phyloP scores from a whole-genome alignment of 2,329 filamentous ascomycete genomes.

The Camptophora hylomeconis region DNA sequence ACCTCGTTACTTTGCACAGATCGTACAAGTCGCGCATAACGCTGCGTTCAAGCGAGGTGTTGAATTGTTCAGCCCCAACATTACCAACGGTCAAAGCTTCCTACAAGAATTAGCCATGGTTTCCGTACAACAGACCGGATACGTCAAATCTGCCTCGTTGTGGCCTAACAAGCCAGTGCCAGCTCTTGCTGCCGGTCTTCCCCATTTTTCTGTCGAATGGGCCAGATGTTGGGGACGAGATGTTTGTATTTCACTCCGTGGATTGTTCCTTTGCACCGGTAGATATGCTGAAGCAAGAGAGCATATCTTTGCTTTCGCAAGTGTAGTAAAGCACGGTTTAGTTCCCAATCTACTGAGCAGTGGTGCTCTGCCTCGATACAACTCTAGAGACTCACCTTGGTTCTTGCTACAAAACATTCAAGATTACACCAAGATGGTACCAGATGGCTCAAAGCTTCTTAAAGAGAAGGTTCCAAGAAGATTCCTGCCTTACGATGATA shows the following conservation, averaged over 20 bases:
- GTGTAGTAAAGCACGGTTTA: constrained; percentile 96
- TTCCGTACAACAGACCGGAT: constrained; percentile 79
- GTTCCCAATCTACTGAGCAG: constrained; percentile 86
- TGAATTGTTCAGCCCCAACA: constrained; percentile 62
- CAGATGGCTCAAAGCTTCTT: constrained; percentile 60
- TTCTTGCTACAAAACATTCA: constrained; percentile 96
- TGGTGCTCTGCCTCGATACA: constrained; percentile 79
- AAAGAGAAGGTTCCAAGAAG: constrained; percentile 66
- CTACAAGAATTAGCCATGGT: constrained; percentile 80
- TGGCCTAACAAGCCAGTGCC: constrained; percentile 77
- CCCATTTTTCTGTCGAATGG: constrained; percentile 90
- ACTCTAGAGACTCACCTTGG: constrained; percentile 92
- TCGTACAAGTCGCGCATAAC: constrained; percentile 75
- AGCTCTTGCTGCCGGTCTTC: constrained; percentile 79
- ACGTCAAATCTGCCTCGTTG: constrained; percentile 78
- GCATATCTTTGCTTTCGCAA: constrained; percentile 88
- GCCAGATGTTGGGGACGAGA: constrained; percentile 95
- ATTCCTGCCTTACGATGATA: constrained; percentile 91
- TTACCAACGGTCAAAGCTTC: constrained; percentile 75
- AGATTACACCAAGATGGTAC: constrained; percentile 73
- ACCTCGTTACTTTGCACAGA: constrained; percentile 83
- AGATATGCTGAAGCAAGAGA: constrained; percentile 81
- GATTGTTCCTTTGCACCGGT: constrained; percentile 80
- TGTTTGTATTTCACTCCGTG: constrained; percentile 88
- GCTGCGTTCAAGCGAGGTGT: constrained; percentile 69